phyloP scores from a whole-genome alignment of 805 yeast species.

The Deakozyma indianensis region DNA sequence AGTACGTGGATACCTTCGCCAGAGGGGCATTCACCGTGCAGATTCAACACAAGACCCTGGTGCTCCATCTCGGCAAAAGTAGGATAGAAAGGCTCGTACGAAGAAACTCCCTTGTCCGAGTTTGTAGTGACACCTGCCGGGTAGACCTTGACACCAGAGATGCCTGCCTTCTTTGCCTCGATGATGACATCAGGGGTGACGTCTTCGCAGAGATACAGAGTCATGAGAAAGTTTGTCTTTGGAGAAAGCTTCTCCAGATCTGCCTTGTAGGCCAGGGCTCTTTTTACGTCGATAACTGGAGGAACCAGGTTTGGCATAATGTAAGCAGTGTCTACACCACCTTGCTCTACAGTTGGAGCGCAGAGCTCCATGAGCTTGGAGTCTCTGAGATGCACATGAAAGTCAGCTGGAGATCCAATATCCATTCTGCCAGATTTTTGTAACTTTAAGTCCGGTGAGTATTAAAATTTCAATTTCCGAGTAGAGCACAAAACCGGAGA shows the following conservation, averaged over 20 bases:
- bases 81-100: conserved; percentile 78
- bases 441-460: too few species aligned
- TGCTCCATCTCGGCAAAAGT: conserved; percentile 79
- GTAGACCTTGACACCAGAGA: conserved; percentile 87
- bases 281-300: conserved; percentile 67
- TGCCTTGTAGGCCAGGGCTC: conserved; percentile 55
- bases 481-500: too few species aligned
- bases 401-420: conserved; percentile 38
- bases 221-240: conserved; percentile 78
- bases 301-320: conserved; percentile 95
- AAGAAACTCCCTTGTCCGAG: conserved; percentile 80
- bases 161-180: conserved; percentile 55
- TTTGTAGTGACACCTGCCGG: conserved; percentile 99
- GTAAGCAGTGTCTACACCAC: conserved; percentile 85
- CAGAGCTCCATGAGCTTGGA: conserved; percentile 86
- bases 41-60: conserved; percentile 60
- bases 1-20: conserved; percentile 68
- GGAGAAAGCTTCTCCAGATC: conserved; percentile 56
- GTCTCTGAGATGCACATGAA: conserved; percentile 93
- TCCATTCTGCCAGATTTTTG: too few species aligned
- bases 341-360: conserved; percentile 78
- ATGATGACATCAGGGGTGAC: conserved; percentile 77
- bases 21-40: conserved; percentile 93
- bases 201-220: conserved; percentile 64
- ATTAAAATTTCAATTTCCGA: too few species aligned